phyloP scores from a whole-genome alignment of 176 grass and related monocot species.

The Oryza meridionalis region DNA sequence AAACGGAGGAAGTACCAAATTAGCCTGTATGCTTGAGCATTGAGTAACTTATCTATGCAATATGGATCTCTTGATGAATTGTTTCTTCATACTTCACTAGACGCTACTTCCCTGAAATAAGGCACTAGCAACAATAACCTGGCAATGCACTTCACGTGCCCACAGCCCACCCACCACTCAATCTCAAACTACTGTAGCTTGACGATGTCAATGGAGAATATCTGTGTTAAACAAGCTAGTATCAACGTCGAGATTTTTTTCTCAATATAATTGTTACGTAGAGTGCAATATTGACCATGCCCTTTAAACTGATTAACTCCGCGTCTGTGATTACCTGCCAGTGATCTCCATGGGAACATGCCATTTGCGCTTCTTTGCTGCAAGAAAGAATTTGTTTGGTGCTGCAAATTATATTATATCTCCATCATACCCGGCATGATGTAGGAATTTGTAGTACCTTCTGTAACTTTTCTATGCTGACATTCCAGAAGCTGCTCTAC shows the following conservation, averaged over 20 bases:
- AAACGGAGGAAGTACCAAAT: no score
- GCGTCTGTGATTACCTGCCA: neutral
- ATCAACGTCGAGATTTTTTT: neutral
- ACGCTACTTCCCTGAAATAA: neutral
- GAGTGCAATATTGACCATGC: neutral
- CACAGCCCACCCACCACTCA: neutral
- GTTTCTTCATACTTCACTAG: neutral
- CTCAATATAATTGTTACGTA: neutral
- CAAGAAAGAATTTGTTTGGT: neutral
- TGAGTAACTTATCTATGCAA: neutral
- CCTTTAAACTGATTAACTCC: neutral
- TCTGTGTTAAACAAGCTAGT: neutral
- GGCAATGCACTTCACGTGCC: neutral
- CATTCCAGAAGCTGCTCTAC: constrained; percentile 85
- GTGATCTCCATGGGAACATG: neutral
- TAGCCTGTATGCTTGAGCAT: neutral
- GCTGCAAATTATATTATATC: neutral
- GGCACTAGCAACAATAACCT: neutral
- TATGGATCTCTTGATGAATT: neutral
- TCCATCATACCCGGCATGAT: neutral
- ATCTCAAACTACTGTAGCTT: neutral
- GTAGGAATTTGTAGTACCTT: constrained; percentile 29
- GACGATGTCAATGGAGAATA: neutral
- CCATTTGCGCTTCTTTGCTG: constrained; percentile 16
- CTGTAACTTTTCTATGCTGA: constrained; percentile 60